Percentiles rank a stretch among this genome's conserved stretches.
phyloP scores from a whole-genome alignment of 441 rosid species.

The Viola pubescens region DNA sequence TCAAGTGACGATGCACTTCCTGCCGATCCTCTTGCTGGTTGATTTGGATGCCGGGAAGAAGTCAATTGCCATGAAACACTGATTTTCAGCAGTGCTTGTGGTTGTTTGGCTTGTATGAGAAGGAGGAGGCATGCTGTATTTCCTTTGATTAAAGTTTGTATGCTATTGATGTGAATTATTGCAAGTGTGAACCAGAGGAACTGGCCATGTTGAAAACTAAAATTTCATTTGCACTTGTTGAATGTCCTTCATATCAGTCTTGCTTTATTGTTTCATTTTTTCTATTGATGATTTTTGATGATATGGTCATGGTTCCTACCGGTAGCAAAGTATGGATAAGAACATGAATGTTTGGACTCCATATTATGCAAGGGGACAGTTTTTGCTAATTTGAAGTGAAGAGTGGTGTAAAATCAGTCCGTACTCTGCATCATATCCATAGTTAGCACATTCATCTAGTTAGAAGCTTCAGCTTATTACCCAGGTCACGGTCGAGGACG shows the following conservation, averaged over 20 bases:
- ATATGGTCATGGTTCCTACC: no score
- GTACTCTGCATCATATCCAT: no score
- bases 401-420: no score
- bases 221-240: background rate
- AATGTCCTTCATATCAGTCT: constrained; percentile 2
- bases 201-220: background rate
- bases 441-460: no score
- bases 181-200: background rate
- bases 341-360: background rate
- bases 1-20: background rate
- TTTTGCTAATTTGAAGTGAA: no score
- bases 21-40: background rate
- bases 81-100: background rate
- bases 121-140: background rate
- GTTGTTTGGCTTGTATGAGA: background rate
- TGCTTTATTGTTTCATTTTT: background rate
- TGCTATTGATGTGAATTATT: background rate
- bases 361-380: no score
- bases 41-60: background rate
- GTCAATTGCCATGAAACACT: no score
- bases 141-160: background rate
- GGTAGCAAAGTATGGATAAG: no score
- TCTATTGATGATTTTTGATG: no score
- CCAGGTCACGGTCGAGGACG: no score
- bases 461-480: no score